Evolutionary conservation across 2,329 filamentous ascomycete genomes (phyloP), one percentile per base, ranked within the genome.

Genomic region (Metarhizium brunneum): DNA sequence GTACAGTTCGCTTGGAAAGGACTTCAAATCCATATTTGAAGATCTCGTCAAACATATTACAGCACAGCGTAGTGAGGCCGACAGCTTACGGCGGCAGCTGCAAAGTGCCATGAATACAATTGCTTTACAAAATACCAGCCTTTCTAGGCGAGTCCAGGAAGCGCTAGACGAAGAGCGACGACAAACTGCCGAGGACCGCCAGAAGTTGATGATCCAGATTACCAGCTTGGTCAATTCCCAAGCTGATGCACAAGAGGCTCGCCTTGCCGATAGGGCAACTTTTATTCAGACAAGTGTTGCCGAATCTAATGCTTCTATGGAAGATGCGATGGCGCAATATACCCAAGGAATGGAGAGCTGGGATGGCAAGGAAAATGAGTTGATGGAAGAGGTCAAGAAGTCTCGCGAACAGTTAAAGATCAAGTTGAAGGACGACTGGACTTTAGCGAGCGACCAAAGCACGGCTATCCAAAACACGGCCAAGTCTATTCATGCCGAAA

Each of bases 401-500:
- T 91, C 90, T 14, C 80, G 88, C 54, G 90, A 96, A 58, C 80
- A 78, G 30, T 74, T 97, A 63, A 95, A 94, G 76, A 81, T 76
- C 4, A 91, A 85, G 73, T 81, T 97, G 68, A 87, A 94, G 71
- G 83, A 88, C 55, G 92, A 96, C 68, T 96, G 92, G 87, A 84
- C 82, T 58, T 84, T 75, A 35, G 90, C 92, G 42, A 88, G 90
- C 63, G 80, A 87, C 56, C 86, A 89, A 65, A 95, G 91, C 63
- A 84, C 79, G n/a, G 85, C 87, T 6, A 92, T 99, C 63, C 89
- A 92, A 62, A 80, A 82, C 7, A 88, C 88, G 0, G 92, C 92
- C 0, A 87, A 88, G 63, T 89, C 89, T 2, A 91, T 97, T 1
- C 92, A 99, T 62, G 87, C 88, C 38, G 88, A 95, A 71, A 96